Evolutionary conservation across 495 filamentous ascomycete species (phyloP).

Genomic region (Xylaria longipes): DNA sequence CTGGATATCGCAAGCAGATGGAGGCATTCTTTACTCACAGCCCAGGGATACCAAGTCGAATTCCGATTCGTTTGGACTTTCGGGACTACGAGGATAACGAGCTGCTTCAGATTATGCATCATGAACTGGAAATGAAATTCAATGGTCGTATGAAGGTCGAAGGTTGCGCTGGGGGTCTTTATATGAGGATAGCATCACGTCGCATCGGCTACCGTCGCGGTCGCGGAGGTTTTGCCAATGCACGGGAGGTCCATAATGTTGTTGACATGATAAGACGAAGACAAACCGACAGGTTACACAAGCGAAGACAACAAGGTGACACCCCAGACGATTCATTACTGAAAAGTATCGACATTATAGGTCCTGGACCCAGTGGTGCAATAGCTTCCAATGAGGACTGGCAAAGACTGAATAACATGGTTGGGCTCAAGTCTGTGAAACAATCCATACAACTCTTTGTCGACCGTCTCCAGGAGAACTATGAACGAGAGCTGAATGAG

Average conservation of each 20-base stretch:
- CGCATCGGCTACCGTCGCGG: conserved; percentile 68
- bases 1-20: conserved; percentile 81
- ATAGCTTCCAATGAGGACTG: conserved; percentile 61
- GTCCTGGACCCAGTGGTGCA: conserved; percentile 65
- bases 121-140: conserved; percentile 56
- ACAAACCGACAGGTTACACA: conserved; percentile 62
- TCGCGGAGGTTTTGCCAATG: conserved; percentile 75
- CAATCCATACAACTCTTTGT: conserved; percentile 62
- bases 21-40: conserved; percentile 82
- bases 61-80: conserved; percentile 71
- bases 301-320: conserved; percentile 37
- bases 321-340: conserved; percentile 59
- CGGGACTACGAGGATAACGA: conserved; percentile 73
- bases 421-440: conserved; percentile 69
- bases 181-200: conserved; percentile 66
- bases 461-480: conserved; percentile 59
- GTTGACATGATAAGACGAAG: conserved; percentile 60
- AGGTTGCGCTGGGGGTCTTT: conserved; percentile 65
- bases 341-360: conserved; percentile 67
- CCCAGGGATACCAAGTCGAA: conserved; percentile 73
- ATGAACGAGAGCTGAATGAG: conserved; percentile 65
- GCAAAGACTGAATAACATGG: conserved; percentile 64
- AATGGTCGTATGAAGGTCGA: conserved; percentile 63
- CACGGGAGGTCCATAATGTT: conserved; percentile 68
- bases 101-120: conserved; percentile 68